A percentile compares a stretch with the other conserved stretches of the same genome.
phyloP scores from a whole-genome alignment of 2,329 filamentous ascomycete species.

The Pseudogymnoascus sp. region DNA sequence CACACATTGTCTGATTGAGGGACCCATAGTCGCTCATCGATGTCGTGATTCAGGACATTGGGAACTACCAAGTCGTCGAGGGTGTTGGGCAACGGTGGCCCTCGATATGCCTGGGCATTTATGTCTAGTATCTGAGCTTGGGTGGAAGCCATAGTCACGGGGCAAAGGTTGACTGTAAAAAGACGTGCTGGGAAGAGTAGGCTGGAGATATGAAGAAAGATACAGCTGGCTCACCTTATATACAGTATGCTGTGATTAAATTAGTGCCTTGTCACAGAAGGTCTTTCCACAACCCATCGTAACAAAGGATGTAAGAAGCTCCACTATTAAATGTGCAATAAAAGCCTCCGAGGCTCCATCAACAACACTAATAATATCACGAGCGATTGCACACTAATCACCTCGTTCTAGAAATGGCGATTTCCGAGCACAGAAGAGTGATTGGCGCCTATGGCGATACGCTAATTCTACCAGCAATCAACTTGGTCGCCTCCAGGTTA shows the following conservation, averaged over 20 bases:
- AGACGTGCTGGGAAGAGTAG: neutral
- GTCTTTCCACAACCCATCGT: neutral
- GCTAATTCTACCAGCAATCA: neutral
- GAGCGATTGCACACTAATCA: neutral
- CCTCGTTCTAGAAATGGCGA: neutral
- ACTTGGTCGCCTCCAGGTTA: neutral
- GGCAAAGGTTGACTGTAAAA: neutral
- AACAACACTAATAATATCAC: neutral
- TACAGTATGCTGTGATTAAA: neutral
- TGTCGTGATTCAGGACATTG: slow-evolving; percentile 24
- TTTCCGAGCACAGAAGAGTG: neutral
- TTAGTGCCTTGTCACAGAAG: neutral
- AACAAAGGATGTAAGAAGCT: neutral
- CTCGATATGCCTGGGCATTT: slow-evolving; percentile 21
- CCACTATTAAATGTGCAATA: neutral
- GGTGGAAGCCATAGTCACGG: neutral
- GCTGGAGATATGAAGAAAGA: neutral
- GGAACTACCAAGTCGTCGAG: slow-evolving; percentile 24
- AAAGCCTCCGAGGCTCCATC: neutral
- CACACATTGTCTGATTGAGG: slow-evolving; percentile 28
- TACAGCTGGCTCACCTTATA: neutral
- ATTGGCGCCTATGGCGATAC: neutral
- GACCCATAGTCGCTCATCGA: slow-evolving; percentile 29
- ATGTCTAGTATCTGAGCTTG: neutral
- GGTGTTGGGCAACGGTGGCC: slow-evolving; percentile 19